These are phyloP conservation scores for Albophoma yamanashiensis DNA, from an alignment of 2,329 filamentous ascomycete genomes.

Conservation along the genomic window DNA sequence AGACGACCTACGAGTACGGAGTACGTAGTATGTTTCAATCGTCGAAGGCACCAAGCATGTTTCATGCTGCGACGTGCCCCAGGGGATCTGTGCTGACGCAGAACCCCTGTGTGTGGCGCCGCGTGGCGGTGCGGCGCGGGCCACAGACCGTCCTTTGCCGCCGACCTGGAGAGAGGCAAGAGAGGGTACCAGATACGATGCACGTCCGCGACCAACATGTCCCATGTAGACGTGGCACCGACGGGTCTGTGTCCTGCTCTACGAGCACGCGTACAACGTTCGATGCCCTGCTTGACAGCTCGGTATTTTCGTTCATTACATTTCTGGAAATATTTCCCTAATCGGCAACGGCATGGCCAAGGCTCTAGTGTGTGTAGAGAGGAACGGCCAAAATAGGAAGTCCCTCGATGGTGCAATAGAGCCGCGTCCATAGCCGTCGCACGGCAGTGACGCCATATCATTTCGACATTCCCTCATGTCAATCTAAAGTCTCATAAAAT, in stretches of 20 bases:
- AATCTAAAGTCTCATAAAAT: conserved; percentile 11
- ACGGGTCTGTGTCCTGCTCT: no score
- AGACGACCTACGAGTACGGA: no score
- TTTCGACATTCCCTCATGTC: conserved; percentile 9
- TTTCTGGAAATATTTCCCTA: background rate
- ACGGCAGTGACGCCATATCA: conserved; percentile 3
- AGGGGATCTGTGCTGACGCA: no score
- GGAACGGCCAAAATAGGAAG: background rate
- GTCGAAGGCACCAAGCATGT: background rate
- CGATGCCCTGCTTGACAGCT: background rate
- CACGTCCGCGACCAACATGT: no score
- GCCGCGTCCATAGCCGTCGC: background rate
- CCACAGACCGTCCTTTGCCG: no score
- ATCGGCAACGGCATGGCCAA: background rate
- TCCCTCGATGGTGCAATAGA: background rate
- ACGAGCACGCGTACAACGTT: no score
- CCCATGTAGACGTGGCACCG: no score
- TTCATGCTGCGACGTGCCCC: background rate
- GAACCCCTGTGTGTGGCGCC: background rate
- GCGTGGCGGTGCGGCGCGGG: background rate
- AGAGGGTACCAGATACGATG: no score
- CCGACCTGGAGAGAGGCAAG: no score
- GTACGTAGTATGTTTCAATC: background rate
- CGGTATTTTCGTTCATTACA: background rate
- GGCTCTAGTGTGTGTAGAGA: background rate